Conservation (phyloP, 2,329 filamentous ascomycete genomes). For the Bipolaris victoriae region DNA sequence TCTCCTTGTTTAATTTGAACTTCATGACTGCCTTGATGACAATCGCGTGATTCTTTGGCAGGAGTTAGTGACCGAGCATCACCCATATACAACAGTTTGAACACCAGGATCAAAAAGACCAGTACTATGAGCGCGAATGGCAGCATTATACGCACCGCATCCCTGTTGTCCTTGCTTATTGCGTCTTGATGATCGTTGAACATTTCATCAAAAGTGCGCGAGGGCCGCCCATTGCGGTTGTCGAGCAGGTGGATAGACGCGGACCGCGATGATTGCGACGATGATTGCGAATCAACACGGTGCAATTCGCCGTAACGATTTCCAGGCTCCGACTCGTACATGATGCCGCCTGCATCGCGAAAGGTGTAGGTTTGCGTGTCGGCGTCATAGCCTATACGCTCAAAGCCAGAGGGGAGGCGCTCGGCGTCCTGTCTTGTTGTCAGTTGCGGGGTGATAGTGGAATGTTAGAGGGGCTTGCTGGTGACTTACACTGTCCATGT, state of each 20-base stretch:
- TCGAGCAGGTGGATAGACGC: background rate
- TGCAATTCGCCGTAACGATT: slow-evolving; percentile 57
- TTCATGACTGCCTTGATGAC: slow-evolving; percentile 34
- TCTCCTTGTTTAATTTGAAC: slow-evolving; percentile 57
- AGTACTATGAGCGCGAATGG: slow-evolving; percentile 64
- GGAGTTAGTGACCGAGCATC: slow-evolving; percentile 21
- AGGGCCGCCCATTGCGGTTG: slow-evolving; percentile 1
- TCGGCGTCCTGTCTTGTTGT: slow-evolving; percentile 51
- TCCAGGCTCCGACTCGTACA: slow-evolving; percentile 60
- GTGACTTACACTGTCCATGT: slow-evolving; percentile 30
- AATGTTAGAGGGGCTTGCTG: background rate
- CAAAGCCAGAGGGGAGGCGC: slow-evolving; percentile 63
- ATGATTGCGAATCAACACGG: slow-evolving; percentile 16
- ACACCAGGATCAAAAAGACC: slow-evolving; percentile 57
- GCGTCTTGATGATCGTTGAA: slow-evolving; percentile 15
- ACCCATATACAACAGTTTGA: slow-evolving; percentile 27
- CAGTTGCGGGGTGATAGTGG: background rate
- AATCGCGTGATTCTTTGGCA: slow-evolving; percentile 21
- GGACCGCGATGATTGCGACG: background rate
- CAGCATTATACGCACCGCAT: slow-evolving; percentile 62
- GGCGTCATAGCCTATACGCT: slow-evolving; percentile 63
- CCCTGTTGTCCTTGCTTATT: slow-evolving; percentile 32
- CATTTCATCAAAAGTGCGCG: slow-evolving; percentile 21
- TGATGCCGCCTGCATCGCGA: slow-evolving; percentile 56
- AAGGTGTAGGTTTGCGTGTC: slow-evolving; percentile 62